Conservation (phyloP, 2,329 filamentous ascomycete genomes). For the Aspergillus felis region DNA sequence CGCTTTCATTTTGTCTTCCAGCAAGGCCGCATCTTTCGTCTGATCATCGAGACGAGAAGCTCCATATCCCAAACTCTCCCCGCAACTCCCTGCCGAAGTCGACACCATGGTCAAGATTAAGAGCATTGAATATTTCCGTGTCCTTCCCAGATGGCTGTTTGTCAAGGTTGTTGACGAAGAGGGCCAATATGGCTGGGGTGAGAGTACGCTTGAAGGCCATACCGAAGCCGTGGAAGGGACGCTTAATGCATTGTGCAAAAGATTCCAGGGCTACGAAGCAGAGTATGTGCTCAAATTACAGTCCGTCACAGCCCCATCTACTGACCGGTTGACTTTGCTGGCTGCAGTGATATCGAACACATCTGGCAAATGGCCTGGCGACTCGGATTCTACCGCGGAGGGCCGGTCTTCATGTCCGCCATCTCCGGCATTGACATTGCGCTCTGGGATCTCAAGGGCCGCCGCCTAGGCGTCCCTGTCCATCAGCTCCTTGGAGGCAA, state of each 20-base stretch:
- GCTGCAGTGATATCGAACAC: slow-evolving; percentile 66
- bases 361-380: slow-evolving; percentile 75
- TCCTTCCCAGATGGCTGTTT: slow-evolving; percentile 72
- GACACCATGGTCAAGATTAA: slow-evolving; percentile 59
- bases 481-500: slow-evolving; percentile 73
- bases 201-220: slow-evolving; percentile 70
- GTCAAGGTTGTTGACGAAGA: slow-evolving; percentile 69
- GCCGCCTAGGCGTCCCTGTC: slow-evolving; percentile 62
- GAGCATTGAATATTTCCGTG: slow-evolving; percentile 68
- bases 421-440: slow-evolving; percentile 75
- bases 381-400: slow-evolving; percentile 70
- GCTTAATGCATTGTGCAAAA: slow-evolving; percentile 60
- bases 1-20: background rate
- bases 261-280: slow-evolving; percentile 64
- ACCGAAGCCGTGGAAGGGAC: slow-evolving; percentile 70
- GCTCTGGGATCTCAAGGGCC: slow-evolving; percentile 71
- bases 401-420: slow-evolving; percentile 76
- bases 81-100: background rate
- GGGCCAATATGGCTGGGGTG: slow-evolving; percentile 67
- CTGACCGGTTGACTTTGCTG: background rate
- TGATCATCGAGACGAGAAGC: background rate
- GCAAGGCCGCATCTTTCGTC: background rate
- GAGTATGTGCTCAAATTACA: slow-evolving; percentile 49
- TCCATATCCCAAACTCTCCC: background rate
- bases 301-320: background rate